Conservation (phyloP, 805 yeast species). For the Candida pini region DNA sequence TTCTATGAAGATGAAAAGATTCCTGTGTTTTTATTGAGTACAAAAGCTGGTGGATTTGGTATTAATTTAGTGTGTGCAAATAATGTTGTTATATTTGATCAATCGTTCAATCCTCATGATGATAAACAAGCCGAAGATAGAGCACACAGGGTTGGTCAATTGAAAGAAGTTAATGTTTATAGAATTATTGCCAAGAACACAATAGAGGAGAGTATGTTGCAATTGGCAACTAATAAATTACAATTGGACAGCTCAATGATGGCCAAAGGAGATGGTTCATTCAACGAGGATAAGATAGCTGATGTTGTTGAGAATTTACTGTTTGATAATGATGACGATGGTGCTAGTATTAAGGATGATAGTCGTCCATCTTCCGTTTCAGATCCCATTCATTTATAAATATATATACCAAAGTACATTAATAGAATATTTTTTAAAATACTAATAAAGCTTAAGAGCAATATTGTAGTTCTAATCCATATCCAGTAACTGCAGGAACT, state of each 20-base stretch:
- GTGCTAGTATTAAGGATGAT: no score
- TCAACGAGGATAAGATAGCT: slow-evolving; percentile 47
- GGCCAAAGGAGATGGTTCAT: slow-evolving; percentile 30
- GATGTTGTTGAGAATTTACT: slow-evolving; percentile 45
- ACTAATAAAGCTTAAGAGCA: slow-evolving; percentile 37
- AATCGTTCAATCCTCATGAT: slow-evolving; percentile 96
- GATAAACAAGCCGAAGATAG: slow-evolving; percentile 98
- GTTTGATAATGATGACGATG: slow-evolving; percentile 23
- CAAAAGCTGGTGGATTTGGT: slow-evolving; percentile 99
- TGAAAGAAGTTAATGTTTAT: slow-evolving; percentile 64
- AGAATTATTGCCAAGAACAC: slow-evolving; percentile 69
- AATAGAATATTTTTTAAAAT: not conserved
- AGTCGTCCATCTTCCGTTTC: no score
- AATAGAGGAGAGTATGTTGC: slow-evolving; percentile 84
- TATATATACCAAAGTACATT: not conserved
- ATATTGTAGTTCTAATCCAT: slow-evolving; percentile 60
- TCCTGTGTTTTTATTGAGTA: slow-evolving; percentile 82
- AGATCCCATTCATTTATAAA: not conserved
- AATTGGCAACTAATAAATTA: slow-evolving; percentile 82
- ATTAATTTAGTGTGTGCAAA: slow-evolving; percentile 95
- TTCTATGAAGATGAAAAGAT: slow-evolving; percentile 78
- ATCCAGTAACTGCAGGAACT: slow-evolving; percentile 41
- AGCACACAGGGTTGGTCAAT: slow-evolving; percentile 96
- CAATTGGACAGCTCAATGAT: slow-evolving; percentile 72
- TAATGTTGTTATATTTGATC: slow-evolving; percentile 85